Evolutionary conservation across 768 basidiomycete species (phyloP).

Genomic region (Dioszegia aurantiaca): DNA sequence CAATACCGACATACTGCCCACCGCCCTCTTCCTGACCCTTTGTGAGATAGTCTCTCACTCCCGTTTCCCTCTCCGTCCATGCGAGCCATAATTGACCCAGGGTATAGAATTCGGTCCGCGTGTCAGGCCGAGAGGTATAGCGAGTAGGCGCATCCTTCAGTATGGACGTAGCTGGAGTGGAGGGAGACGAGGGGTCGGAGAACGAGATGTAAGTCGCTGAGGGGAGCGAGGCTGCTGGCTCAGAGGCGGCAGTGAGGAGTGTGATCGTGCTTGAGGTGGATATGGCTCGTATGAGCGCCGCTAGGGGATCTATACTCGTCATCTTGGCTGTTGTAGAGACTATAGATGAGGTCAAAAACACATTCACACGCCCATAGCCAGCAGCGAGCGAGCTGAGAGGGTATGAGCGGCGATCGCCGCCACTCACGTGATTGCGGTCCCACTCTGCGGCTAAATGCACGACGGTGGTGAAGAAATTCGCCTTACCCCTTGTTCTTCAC

Average conservation of each 20-base stretch:
- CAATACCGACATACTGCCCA: slow-evolving; percentile 74
- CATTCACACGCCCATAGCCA: not conserved
- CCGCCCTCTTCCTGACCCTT: slow-evolving; percentile 69
- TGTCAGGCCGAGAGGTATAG: slow-evolving; percentile 59
- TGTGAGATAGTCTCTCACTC: slow-evolving; percentile 83
- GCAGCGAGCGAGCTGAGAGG: no score
- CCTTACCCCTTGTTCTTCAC: no score
- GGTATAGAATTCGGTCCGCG: slow-evolving; percentile 64
- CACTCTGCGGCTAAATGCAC: no score
- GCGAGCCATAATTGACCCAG: slow-evolving; percentile 80
- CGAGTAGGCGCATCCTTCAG: slow-evolving; percentile 75
- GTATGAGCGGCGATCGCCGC: no score
- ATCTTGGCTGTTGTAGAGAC: slow-evolving; percentile 7
- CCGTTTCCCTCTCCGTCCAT: slow-evolving; percentile 70
- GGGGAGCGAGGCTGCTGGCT: slow-evolving; percentile 55
- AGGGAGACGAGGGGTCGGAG: slow-evolving; percentile 28
- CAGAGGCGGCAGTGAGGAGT: slow-evolving; percentile 44
- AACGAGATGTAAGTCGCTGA: slow-evolving; percentile 68
- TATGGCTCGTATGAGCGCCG: slow-evolving; percentile 47
- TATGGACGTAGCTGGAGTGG: slow-evolving; percentile 51
- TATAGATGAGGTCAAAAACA: not conserved
- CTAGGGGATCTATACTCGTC: slow-evolving; percentile 43
- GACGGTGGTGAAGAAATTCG: no score
- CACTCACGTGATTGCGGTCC: no score
- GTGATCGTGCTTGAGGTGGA: slow-evolving; percentile 23